Conservation (phyloP, 805 yeast species). For the Spathaspora passalidarum region DNA sequence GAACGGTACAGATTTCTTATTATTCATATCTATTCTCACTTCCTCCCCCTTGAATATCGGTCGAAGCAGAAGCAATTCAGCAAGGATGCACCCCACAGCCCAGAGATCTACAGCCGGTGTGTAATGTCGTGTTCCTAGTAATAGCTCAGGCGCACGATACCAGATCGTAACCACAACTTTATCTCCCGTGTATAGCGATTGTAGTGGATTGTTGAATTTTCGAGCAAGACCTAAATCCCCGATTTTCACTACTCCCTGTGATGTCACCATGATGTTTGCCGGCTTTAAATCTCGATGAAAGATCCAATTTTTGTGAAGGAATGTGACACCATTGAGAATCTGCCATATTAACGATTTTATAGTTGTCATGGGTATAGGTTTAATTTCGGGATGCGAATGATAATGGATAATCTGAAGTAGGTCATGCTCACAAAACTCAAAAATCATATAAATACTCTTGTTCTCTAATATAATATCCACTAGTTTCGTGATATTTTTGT, state of each 20-base stretch:
- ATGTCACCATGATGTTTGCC: conserved; percentile 94
- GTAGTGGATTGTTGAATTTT: conserved; percentile 81
- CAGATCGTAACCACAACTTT: conserved; percentile 96
- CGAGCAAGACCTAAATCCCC: conserved; percentile 95
- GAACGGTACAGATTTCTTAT: conserved; percentile 88
- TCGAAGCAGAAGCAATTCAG: conserved; percentile 81
- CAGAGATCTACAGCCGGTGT: conserved; percentile 90
- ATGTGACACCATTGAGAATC: conserved; percentile 85
- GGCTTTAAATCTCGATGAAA: conserved; percentile 95
- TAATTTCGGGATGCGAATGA: conserved; percentile 86
- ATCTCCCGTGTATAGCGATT: conserved; percentile 85
- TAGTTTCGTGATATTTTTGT: conserved; percentile 75
- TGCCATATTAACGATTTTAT: conserved; percentile 90
- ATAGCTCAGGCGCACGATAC: conserved; percentile 92
- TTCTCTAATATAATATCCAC: conserved; percentile 83
- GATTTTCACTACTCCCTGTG: conserved; percentile 86
- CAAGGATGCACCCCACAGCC: conserved; percentile 95
- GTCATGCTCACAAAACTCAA: conserved; percentile 96
- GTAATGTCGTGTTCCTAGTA: conserved; percentile 89
- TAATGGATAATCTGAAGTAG: conserved; percentile 88
- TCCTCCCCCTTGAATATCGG: conserved; percentile 98
- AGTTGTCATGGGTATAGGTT: conserved; percentile 73
- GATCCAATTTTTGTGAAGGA: conserved; percentile 93
- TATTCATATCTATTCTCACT: conserved; percentile 78
- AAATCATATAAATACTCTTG: conserved; percentile 89